These are phyloP conservation scores for Mucuna pruriens DNA, from an alignment of 306 rosid species.

Conservation along the genomic window DNA sequence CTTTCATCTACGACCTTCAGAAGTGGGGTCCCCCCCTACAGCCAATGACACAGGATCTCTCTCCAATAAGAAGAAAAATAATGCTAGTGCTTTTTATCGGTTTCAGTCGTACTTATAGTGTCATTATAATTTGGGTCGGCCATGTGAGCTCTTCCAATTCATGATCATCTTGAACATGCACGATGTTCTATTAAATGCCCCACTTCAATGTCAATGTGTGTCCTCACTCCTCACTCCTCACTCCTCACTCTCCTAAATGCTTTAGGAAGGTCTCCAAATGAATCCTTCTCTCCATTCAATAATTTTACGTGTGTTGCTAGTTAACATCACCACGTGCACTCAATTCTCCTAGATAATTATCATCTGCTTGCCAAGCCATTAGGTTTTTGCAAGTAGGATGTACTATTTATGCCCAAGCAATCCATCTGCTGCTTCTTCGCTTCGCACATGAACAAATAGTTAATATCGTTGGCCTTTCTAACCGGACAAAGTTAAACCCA, in stretches of 20 bases:
- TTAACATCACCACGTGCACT: conserved; percentile 28
- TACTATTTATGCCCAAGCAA: conserved; percentile 31
- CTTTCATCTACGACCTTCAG: conserved; percentile 1
- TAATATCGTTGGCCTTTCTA: neutral
- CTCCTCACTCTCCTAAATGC: neutral
- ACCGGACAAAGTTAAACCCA: neutral
- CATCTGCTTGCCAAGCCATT: conserved; percentile 35
- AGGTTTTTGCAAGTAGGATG: neutral
- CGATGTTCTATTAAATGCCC: neutral
- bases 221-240: neutral
- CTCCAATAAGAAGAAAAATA: conserved; percentile 30
- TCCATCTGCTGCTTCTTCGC: conserved; percentile 12
- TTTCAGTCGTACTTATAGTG: neutral
- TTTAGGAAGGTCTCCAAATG: neutral
- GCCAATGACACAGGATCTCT: conserved; percentile 24
- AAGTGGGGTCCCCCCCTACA: conserved; percentile 34
- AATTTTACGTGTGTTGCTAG: neutral
- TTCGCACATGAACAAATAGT: conserved; percentile 18
- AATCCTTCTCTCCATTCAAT: conserved; percentile 5
- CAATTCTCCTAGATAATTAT: neutral
- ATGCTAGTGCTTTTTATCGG: conserved; percentile 11
- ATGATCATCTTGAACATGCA: neutral
- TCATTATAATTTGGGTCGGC: conserved; percentile 14
- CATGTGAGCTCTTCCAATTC: conserved; percentile 27
- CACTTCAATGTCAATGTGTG: neutral